Evolutionary conservation across 495 filamentous ascomycete species (phyloP), one percentile per base, ranked within the genome.

Genomic region (Alectoria sarmentosa): DNA sequence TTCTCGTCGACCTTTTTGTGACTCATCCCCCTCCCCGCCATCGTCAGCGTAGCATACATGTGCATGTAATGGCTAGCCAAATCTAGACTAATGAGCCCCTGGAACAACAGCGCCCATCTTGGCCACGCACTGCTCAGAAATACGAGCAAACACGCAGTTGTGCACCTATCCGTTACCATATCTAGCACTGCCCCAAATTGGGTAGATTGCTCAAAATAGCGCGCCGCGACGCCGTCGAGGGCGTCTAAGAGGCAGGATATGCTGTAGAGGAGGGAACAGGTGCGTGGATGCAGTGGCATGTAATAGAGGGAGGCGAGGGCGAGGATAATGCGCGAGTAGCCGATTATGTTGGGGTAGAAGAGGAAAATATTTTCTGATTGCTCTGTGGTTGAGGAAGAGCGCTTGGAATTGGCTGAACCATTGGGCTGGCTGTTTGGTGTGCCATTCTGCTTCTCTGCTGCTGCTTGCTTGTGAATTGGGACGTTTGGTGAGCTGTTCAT

Each of bases 11-110:
- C 86, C 68, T 89, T 94, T 87, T 98, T 98, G 77, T 98, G 94
- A 73, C 90, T 94, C 73, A 86, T 82, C 49, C 82, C 83, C 13
- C 55, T 57, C 21, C 68, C 67, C 41, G 87, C 90, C 89, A 95
- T 91, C 69, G 84, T 83, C 63, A 91, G 73, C 21, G 91, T 96
- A 15, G 91, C 92, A 74, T 91, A 98, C 91, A 98, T 97, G 77
- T 98, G 95, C 80, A 97, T 90, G 76, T 97, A 98, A 75, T 98
- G 94, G 76, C 90, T 94, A 41, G 95, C 90, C 68, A 98, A 76
- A 75, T 98, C 94, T 71, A 98, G 73, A 61, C 86, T 86, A 71
- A 98, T 98, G 71, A 98, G 79, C 37, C 86, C 83, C 78, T 98
- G 95, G 84, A 98, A 98, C 58, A 98, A 63, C 66, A 98, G 87